Base-by-base conservation (phyloP, 2,329 filamentous ascomycete genomes). In the Fusarium transvaalense region DNA sequence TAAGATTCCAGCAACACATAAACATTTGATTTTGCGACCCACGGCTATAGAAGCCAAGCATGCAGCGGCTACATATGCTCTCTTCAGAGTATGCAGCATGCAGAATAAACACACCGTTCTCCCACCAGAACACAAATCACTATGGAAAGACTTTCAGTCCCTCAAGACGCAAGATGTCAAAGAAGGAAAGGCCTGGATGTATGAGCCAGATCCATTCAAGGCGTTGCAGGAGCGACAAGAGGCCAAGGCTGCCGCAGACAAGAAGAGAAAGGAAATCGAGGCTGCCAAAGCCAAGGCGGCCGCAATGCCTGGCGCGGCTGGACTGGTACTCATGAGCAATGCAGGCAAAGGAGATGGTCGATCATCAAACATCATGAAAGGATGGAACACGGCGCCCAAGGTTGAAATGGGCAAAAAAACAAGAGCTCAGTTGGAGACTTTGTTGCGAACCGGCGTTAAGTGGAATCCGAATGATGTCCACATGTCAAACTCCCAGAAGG, bases 71-170 rank as follows among this genome's bases (percentile, higher is more conserved):
- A 93, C 94, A 0, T 98, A 97, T 80, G 92, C 91, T 4, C 85
- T 99, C 10, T 98, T 96, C 77, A 88, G 96, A 50, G 92, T 98
- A 5, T 95, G 92, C 79, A 97, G 92, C 76, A 97, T 97, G 90
- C 94, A 94, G 80, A 98, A 98, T 77, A 88, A 97, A 74, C 93
- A 97, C 76, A 97, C 94, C 83, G 95, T 94, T 82, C 85, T 99
- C 69, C 96, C 96, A 25, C 96, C 96, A 0, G 92, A 92, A 61
- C 97, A 97, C 80, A 91, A 91, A 75, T 88, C 92, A 68, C 82
- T 97, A 41, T 99, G 96, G 96, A 97, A 97, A 77, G 90, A 94
- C 60, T 97, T 99, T 71, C 88, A 91, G 66, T 86, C 89, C 6
- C 82, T 98, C 67, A 98, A 97, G 80, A 88, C 88, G 68, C 87